Evolutionary conservation across 2,329 filamentous ascomycete genomes (phyloP).

Genomic region (Ophiostoma himal-ulmi): DNA sequence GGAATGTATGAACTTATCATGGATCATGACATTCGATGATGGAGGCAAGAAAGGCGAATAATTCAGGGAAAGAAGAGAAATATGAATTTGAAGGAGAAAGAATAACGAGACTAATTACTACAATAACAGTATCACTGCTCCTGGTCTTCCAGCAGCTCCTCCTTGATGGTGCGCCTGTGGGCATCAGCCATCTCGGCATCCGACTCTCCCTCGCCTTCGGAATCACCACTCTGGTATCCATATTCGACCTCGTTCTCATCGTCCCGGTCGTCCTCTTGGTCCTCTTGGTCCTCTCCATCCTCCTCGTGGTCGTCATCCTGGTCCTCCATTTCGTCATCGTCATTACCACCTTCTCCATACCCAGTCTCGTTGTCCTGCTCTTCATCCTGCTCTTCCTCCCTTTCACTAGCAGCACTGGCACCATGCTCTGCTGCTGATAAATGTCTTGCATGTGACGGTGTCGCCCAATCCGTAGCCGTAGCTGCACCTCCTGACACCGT

Average conservation of each 20-base stretch:
- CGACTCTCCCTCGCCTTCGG: conserved; percentile 18
- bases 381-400: background rate
- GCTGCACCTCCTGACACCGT: background rate
- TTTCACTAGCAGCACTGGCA: background rate
- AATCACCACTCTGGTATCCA: conserved; percentile 17
- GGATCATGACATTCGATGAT: too few species aligned
- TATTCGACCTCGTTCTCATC: conserved; percentile 22
- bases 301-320: conserved; percentile 16
- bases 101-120: background rate
- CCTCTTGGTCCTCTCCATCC: conserved; percentile 14
- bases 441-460: background rate
- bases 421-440: background rate
- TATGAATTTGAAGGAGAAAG: background rate
- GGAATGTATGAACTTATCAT: too few species aligned
- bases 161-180: conserved; percentile 11
- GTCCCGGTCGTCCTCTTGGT: conserved; percentile 16
- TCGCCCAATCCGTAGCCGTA: background rate
- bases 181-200: conserved; percentile 13
- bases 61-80: too few species aligned
- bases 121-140: background rate
- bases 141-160: conserved; percentile 20
- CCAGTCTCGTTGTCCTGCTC: conserved; percentile 7
- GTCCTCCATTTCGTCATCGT: conserved; percentile 14
- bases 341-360: conserved; percentile 10
- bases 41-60: too few species aligned